A percentile compares a stretch with the other conserved stretches of the same genome.
Evolutionary conservation across 345 rosid species (phyloP).

Genomic region (Salix udensis): DNA sequence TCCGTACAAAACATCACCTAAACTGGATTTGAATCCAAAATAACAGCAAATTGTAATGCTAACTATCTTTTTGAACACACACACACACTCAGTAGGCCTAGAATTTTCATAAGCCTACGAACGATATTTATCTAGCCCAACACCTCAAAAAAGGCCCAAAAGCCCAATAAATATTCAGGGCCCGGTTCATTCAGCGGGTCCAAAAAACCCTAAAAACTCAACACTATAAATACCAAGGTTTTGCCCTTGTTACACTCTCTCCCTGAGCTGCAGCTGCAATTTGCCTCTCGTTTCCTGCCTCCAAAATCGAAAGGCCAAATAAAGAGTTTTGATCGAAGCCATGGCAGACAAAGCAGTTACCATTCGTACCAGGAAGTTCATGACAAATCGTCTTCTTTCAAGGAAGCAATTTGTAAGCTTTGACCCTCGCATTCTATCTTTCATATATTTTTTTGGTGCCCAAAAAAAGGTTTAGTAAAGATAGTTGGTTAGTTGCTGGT

Average conservation of each 20-base stretch:
- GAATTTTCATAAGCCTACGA: not conserved
- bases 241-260: not conserved
- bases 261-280: constrained; percentile 24
- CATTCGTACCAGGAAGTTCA: constrained; percentile 82
- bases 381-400: constrained; percentile 97
- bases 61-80: too few relatives aligned
- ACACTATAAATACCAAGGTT: constrained; percentile 24
- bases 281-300: not conserved
- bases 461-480: too few relatives aligned
- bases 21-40: too few relatives aligned
- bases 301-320: not conserved
- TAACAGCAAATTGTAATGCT: too few relatives aligned
- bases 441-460: not conserved
- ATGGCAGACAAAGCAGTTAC: constrained; percentile 96
- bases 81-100: not conserved
- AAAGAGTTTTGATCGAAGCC: constrained; percentile 1
- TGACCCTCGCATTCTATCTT: not conserved
- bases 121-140: not conserved
- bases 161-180: not conserved
- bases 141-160: not conserved
- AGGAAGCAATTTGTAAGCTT: constrained; percentile 92
- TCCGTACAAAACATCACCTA: too few relatives aligned
- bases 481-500: not conserved
- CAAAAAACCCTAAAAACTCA: constrained; percentile 20
- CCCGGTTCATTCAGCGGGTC: not conserved